phyloP scores from a whole-genome alignment of 2,329 filamentous ascomycete species.

The Pestalotiopsis sp. region DNA sequence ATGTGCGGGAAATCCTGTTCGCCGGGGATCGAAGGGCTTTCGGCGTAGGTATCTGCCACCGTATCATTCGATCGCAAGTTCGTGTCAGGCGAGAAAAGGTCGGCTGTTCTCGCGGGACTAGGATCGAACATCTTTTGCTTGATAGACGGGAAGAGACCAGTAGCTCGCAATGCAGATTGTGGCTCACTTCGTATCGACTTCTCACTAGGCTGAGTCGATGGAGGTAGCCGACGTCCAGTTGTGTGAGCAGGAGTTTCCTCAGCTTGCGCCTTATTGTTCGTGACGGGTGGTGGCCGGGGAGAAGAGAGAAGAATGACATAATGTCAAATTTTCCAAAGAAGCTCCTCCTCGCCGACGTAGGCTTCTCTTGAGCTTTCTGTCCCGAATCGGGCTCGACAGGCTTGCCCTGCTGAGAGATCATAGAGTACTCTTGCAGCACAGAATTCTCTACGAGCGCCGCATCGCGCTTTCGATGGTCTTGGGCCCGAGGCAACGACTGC shows the following conservation, averaged over 20 bases:
- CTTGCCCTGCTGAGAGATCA: slow-evolving; percentile 39
- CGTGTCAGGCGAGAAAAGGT: slow-evolving; percentile 39
- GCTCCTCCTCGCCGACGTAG: slow-evolving; percentile 25
- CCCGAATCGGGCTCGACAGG: slow-evolving; percentile 8
- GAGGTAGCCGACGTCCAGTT: slow-evolving; percentile 15
- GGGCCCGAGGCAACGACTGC: not conserved
- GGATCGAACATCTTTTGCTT: slow-evolving; percentile 37
- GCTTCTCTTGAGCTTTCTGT: slow-evolving; percentile 21
- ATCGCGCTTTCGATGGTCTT: not conserved
- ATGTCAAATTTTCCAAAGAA: slow-evolving; percentile 46
- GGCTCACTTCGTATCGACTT: slow-evolving; percentile 29
- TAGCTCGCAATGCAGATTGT: slow-evolving; percentile 29
- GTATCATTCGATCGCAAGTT: slow-evolving; percentile 26
- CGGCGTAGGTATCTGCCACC: slow-evolving; percentile 29
- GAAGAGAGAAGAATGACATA: slow-evolving; percentile 61
- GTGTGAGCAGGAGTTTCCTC: slow-evolving; percentile 3
- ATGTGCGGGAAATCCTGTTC: slow-evolving; percentile 37
- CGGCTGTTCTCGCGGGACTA: slow-evolving; percentile 32
- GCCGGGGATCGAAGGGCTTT: slow-evolving; percentile 35
- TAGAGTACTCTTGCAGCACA: slow-evolving; percentile 45
- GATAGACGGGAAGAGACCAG: slow-evolving; percentile 34
- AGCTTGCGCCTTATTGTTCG: slow-evolving; percentile 18
- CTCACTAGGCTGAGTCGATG: slow-evolving; percentile 21
- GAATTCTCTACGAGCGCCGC: slow-evolving; percentile 13
- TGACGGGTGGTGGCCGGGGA: slow-evolving; percentile 44